Conservation (phyloP, 371 early-diverging fungal species). For the Edhazardia aedis region DNA sequence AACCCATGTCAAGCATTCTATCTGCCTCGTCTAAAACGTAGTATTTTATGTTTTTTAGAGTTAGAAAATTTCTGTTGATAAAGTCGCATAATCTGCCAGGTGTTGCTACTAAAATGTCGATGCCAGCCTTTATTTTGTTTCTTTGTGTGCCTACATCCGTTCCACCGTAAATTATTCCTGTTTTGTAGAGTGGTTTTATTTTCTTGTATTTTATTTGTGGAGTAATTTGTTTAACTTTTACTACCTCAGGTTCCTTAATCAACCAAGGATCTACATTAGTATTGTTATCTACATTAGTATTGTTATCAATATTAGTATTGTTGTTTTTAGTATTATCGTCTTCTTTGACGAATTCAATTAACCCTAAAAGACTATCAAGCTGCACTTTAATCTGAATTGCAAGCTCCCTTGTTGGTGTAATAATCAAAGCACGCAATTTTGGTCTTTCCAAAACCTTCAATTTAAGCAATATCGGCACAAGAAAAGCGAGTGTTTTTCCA, state of each 20-base stretch:
- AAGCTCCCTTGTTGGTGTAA: slow-evolving; percentile 95
- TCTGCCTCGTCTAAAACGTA: slow-evolving; percentile 92
- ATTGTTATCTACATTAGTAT: too few relatives aligned
- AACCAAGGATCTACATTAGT: too few relatives aligned
- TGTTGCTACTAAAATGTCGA: slow-evolving; percentile 71
- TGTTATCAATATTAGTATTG: too few relatives aligned
- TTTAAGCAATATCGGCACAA: slow-evolving; percentile 71
- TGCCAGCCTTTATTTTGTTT: slow-evolving; percentile 61
- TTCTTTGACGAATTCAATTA: too few relatives aligned
- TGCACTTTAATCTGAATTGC: slow-evolving; percentile 85
- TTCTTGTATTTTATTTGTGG: too few relatives aligned
- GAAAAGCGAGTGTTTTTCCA: slow-evolving; percentile 78
- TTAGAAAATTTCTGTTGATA: slow-evolving; percentile 57
- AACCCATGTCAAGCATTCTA: slow-evolving; percentile 75
- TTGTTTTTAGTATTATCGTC: too few relatives aligned
- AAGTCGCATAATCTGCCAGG: slow-evolving; percentile 90
- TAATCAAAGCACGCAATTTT: slow-evolving; percentile 66
- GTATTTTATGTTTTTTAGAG: slow-evolving; percentile 56
- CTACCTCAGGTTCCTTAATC: too few relatives aligned
- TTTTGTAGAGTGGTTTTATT: too few relatives aligned
- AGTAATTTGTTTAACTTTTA: too few relatives aligned
- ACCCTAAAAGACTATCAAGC: slow-evolving; percentile 63
- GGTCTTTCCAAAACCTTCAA: slow-evolving; percentile 66
- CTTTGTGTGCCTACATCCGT: slow-evolving; percentile 38
- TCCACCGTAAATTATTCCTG: too few relatives aligned